phyloP scores from a whole-genome alignment of 1,139 yeast species.

The Candida albicans region DNA sequence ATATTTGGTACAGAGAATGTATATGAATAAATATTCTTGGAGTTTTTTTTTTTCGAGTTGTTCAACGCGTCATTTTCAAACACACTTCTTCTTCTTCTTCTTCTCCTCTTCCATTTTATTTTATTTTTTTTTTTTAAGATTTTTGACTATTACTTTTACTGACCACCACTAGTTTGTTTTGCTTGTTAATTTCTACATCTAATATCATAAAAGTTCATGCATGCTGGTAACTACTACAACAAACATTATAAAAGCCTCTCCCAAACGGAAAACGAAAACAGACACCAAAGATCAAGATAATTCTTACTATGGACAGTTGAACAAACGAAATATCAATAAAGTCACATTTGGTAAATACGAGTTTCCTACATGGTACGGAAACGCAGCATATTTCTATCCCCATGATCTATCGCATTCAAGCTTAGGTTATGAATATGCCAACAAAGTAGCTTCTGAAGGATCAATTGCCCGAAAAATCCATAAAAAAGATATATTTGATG shows the following conservation, averaged over 20 bases:
- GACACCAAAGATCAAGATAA: conserved; percentile 13
- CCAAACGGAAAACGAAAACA: conserved; percentile 4
- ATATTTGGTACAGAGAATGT: neutral
- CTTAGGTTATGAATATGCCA: conserved; percentile 30
- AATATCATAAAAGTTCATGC: neutral
- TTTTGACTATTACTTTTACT: neutral
- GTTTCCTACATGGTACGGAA: conserved; percentile 84
- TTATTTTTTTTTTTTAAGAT: neutral
- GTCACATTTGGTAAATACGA: conserved; percentile 66
- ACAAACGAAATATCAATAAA: conserved; percentile 58
- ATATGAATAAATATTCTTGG: too few species aligned
- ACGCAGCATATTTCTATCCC: conserved; percentile 65
- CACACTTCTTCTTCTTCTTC: too few species aligned
- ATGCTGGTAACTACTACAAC: conserved; percentile 8
- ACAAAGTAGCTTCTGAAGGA: conserved; percentile 21
- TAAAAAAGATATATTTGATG: conserved; percentile 9
- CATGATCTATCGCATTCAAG: conserved; percentile 23
- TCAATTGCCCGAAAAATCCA: conserved; percentile 16
- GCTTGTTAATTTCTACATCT: neutral
- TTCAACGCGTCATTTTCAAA: neutral
- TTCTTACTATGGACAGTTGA: conserved; percentile 58
- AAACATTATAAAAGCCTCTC: neutral
- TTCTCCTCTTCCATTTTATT: too few species aligned
- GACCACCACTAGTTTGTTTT: neutral
- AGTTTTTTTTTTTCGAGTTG: neutral